A percentile compares a stretch with the other conserved stretches of the same genome.
Conservation (phyloP, 768 basidiomycete genomes). For the Boletus sp. region DNA sequence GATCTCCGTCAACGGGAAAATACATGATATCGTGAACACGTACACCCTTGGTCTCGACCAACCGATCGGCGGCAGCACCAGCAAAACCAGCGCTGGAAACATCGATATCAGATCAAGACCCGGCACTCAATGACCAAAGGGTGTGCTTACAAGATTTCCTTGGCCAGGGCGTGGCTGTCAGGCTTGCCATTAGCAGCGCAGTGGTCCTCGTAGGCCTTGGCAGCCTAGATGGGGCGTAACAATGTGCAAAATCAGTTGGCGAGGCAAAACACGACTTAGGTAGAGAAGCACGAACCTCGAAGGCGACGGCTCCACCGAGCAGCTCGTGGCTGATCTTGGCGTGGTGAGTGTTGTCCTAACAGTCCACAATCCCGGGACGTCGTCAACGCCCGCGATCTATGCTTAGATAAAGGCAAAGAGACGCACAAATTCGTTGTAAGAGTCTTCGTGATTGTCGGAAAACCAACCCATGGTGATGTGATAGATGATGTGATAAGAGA, state of each 20-base stretch:
- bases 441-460: neutral
- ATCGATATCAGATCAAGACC: neutral
- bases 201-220: constrained; percentile 24
- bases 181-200: constrained; percentile 11
- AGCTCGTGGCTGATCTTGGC: constrained; percentile 17
- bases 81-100: constrained; percentile 10
- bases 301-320: constrained; percentile 17
- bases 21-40: neutral
- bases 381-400: neutral
- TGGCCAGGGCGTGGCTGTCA: constrained; percentile 20
- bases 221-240: constrained; percentile 4
- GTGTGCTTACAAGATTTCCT: constrained; percentile 21
- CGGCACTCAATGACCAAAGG: neutral
- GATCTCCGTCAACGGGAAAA: neutral
- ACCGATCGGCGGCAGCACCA: neutral
- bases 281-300: constrained; percentile 12
- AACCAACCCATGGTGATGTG: constrained; percentile 12
- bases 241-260: neutral
- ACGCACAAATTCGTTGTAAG: constrained; percentile 3
- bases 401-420: neutral
- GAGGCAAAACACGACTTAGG: neutral
- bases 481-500: neutral
- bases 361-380: neutral
- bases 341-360: constrained; percentile 6
- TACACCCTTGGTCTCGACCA: constrained; percentile 24